Evolutionary conservation across 495 filamentous ascomycete genomes (phyloP).

Genomic region (Tetracladium marchalianum): DNA sequence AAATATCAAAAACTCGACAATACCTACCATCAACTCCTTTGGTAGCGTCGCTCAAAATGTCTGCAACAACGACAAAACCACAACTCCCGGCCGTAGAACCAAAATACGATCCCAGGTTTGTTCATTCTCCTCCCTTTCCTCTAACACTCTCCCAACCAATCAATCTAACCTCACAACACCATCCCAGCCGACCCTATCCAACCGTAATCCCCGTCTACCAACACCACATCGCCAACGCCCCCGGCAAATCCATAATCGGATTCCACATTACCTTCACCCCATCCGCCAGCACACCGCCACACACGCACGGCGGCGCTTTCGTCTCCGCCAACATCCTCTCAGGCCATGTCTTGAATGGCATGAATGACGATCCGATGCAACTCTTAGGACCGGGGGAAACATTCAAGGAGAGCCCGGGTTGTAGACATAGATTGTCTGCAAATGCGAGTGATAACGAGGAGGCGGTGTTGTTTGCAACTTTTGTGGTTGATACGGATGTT

Average conservation of each 20-base stretch:
- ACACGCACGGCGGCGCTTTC: background rate
- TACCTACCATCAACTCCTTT: no score
- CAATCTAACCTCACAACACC: no score
- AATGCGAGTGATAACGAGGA: no score
- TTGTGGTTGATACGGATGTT: no score
- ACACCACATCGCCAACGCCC: background rate
- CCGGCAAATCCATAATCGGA: constrained; percentile 1
- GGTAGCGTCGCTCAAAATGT: no score
- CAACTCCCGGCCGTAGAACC: constrained; percentile 7
- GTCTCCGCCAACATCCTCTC: background rate
- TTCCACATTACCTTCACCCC: constrained; percentile 10
- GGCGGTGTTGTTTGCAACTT: no score
- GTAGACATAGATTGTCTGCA: no score
- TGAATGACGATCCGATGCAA: no score
- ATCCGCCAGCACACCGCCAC: background rate
- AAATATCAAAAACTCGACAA: no score
- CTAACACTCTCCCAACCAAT: background rate
- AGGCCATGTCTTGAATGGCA: background rate
- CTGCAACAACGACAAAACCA: background rate
- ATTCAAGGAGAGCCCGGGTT: no score
- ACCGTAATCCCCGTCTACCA: constrained; percentile 6
- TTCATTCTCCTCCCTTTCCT: background rate
- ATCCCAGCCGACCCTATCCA: background rate
- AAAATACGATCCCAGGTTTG: constrained; percentile 4
- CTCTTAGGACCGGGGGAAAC: no score